These are phyloP conservation scores for Xylaria hypoxylon DNA, from an alignment of 2,329 filamentous ascomycete species.

Conservation along the genomic window DNA sequence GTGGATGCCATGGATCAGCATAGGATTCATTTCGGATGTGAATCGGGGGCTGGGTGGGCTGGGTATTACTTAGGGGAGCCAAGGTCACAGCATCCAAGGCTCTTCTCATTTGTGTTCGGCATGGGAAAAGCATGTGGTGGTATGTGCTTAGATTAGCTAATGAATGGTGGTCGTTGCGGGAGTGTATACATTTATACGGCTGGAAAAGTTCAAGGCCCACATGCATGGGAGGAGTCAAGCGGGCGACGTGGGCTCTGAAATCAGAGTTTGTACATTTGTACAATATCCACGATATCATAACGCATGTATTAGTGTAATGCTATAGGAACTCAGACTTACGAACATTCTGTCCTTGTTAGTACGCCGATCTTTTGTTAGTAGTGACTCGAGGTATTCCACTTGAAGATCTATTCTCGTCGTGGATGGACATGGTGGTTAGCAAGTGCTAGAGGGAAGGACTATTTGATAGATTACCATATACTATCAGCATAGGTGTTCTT, in stretches of 20 bases:
- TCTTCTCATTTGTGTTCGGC: conserved; percentile 41
- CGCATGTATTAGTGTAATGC: conserved; percentile 50
- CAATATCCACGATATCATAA: conserved; percentile 47
- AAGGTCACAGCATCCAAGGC: conserved; percentile 27
- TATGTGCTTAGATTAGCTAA: conserved; percentile 40
- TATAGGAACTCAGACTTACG: conserved; percentile 42
- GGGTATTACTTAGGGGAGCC: conserved; percentile 39
- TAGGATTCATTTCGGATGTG: conserved; percentile 41
- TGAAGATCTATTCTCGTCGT: neutral
- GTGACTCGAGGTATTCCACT: neutral
- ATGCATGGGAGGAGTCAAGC: conserved; percentile 52
- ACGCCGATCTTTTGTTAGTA: neutral
- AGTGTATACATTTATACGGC: conserved; percentile 52
- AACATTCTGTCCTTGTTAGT: conserved; percentile 5
- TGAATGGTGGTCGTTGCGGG: conserved; percentile 40
- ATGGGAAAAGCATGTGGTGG: conserved; percentile 45
- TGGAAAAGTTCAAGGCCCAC: conserved; percentile 47
- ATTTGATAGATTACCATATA: neutral
- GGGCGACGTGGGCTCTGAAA: conserved; percentile 44
- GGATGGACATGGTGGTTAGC: neutral
- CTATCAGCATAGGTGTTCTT: neutral
- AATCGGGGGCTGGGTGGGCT: conserved; percentile 37
- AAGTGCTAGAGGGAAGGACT: neutral
- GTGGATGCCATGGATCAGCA: conserved; percentile 35
- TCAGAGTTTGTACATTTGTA: conserved; percentile 49